These are phyloP conservation scores for Candida sithepensis DNA, from an alignment of 805 yeast genomes.

Conservation along the genomic window DNA sequence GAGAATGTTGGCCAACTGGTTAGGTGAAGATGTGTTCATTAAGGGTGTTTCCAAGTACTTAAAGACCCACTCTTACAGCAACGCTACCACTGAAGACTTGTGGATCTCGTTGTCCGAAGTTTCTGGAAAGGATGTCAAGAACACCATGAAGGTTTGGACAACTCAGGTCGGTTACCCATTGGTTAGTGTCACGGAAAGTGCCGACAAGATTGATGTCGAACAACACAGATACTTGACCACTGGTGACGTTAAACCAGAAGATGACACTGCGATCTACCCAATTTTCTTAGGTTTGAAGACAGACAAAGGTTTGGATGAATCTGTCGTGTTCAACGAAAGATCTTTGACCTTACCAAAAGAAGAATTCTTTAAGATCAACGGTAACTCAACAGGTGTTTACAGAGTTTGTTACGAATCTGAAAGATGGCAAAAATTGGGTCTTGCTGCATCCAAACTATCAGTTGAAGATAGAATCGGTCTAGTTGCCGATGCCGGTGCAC, in stretches of 20 bases:
- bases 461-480: slow-evolving; percentile 53
- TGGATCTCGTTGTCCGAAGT: slow-evolving; percentile 66
- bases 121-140: slow-evolving; percentile 60
- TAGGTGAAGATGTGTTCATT: slow-evolving; percentile 68
- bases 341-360: slow-evolving; percentile 15
- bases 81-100: slow-evolving; percentile 70
- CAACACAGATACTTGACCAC: slow-evolving; percentile 65
- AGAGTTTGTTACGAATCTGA: slow-evolving; percentile 48
- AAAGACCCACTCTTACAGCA: slow-evolving; percentile 56
- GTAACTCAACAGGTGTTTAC: slow-evolving; percentile 49
- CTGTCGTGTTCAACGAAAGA: slow-evolving; percentile 26
- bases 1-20: slow-evolving; percentile 68
- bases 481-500: slow-evolving; percentile 52
- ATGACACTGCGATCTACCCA: slow-evolving; percentile 59
- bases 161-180: slow-evolving; percentile 72
- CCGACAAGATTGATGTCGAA: slow-evolving; percentile 32
- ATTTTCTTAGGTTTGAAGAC: slow-evolving; percentile 41
- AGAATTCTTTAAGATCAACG: slow-evolving; percentile 46
- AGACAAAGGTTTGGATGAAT: slow-evolving; percentile 27
- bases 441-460: slow-evolving; percentile 37
- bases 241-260: slow-evolving; percentile 63
- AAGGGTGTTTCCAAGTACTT: slow-evolving; percentile 72
- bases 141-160: slow-evolving; percentile 72
- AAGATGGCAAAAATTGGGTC: slow-evolving; percentile 35
- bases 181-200: slow-evolving; percentile 44